Conservation (phyloP, 768 basidiomycete species). For the Favolaschia claudopus region DNA sequence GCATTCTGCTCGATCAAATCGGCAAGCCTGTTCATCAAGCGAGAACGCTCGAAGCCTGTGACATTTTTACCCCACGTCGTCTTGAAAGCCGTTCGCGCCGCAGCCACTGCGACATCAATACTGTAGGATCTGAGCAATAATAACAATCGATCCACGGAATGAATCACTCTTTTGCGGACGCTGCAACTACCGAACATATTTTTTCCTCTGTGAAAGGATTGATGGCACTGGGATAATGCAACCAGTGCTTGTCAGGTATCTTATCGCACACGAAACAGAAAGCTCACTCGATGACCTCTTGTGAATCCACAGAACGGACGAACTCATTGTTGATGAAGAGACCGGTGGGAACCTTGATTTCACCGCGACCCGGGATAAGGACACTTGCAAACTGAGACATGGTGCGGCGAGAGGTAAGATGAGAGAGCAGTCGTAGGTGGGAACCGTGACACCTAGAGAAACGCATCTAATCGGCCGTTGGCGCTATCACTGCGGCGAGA, state of each 20-base stretch:
- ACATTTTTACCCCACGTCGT: conserved; percentile 91
- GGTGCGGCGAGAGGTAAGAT: conserved; percentile 25
- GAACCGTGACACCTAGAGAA: conserved; percentile 2
- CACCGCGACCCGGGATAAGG: conserved; percentile 49
- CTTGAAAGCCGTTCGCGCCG: conserved; percentile 83
- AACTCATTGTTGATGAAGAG: conserved; percentile 94
- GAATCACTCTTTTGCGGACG: conserved; percentile 19
- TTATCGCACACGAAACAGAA: conserved; percentile 24
- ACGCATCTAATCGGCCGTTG: too few species aligned
- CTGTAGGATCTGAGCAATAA: conserved; percentile 57
- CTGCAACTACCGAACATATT: conserved; percentile 65
- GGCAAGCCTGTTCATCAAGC: conserved; percentile 84
- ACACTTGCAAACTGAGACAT: conserved; percentile 57
- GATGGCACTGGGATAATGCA: conserved; percentile 56
- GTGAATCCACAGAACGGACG: conserved; percentile 74
- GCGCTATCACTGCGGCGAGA: too few species aligned
- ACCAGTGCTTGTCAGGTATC: conserved; percentile 30
- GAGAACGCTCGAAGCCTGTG: conserved; percentile 82
- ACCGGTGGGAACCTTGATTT: conserved; percentile 76
- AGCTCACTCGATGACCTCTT: conserved; percentile 68
- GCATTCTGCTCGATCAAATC: conserved; percentile 89
- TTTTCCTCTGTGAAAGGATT: conserved; percentile 85
- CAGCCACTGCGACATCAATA: conserved; percentile 83
- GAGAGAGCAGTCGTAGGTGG: conserved; percentile 12
- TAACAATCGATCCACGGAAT: not conserved